Percentiles rank a stretch among this genome's conserved stretches.
Evolutionary conservation across 371 early-diverging fungal genomes (phyloP).

Genomic region (Mortierella sp.): DNA sequence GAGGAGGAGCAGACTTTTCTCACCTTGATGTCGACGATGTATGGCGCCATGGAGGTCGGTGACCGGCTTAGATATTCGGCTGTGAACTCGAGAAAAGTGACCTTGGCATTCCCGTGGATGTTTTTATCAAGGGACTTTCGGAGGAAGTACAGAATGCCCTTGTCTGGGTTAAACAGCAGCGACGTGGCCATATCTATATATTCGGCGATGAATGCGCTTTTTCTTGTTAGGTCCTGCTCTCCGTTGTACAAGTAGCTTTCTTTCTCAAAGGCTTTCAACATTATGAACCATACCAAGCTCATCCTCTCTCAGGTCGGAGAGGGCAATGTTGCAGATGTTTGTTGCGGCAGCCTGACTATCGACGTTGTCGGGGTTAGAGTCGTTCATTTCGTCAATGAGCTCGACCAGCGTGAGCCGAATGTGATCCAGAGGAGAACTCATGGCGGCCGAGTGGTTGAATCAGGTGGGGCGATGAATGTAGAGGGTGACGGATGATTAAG

Average conservation of each 20-base stretch:
- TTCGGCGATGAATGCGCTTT: background rate
- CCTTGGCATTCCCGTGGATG: slow-evolving; percentile 36
- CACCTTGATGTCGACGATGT: slow-evolving; percentile 54
- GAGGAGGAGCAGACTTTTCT: background rate
- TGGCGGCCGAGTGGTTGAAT: slow-evolving; percentile 17
- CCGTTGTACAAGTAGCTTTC: background rate
- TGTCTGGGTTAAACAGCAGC: slow-evolving; percentile 41
- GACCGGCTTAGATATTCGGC: slow-evolving; percentile 48
- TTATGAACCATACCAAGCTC: slow-evolving; percentile 34
- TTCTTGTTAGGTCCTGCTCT: background rate
- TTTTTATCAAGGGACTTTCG: slow-evolving; percentile 43
- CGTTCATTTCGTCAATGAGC: slow-evolving; percentile 55
- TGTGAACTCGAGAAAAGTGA: slow-evolving; percentile 53
- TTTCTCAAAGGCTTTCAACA: background rate
- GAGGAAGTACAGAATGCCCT: slow-evolving; percentile 44
- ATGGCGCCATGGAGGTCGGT: slow-evolving; percentile 34
- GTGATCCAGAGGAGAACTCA: slow-evolving; percentile 52
- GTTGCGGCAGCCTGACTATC: slow-evolving; percentile 52
- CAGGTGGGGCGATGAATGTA: background rate
- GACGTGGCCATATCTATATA: slow-evolving; percentile 51
- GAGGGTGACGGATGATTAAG: slow-evolving; percentile 2
- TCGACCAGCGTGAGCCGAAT: slow-evolving; percentile 55
- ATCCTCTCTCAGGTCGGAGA: slow-evolving; percentile 38
- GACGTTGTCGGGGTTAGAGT: slow-evolving; percentile 35
- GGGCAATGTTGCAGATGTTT: slow-evolving; percentile 50